Base-by-base conservation (phyloP, 306 rosid genomes). In the Neltuma alba region DNA sequence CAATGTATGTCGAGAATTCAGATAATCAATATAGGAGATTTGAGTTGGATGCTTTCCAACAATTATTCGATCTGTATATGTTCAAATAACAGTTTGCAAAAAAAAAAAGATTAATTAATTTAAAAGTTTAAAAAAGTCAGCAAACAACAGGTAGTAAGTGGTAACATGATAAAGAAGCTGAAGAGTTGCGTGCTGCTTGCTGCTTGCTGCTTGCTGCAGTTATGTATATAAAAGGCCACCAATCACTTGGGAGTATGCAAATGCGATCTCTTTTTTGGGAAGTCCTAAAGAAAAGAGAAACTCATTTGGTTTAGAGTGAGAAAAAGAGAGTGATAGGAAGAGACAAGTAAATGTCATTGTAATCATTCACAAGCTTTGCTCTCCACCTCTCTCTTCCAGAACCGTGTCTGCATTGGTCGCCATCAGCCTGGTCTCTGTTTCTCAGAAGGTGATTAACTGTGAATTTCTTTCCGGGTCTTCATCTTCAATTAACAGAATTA, bases 391-490 rank as follows among this genome's bases (percentile, higher is more conserved):
- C 3, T 0, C 18, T 44, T 16, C 69, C 54, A 47, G 20, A 68
- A 55, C 44, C 9, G 36, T 11, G 14, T 36, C 75, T 20, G 66
- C 58, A 50, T 60, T 40, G 58, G 27, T 48, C 18, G 60, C 62
- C 73, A n/a, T n/a, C n/a, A 67, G 87, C 79, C 77, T 61, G 11
- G 37, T 79, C 40, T 57, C 28, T 55, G 28, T 13, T 72, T 41
- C 47, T 25, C 71, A 66, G 55, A 82, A 65, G 61, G 61, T 54
- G 14, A n/a, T n/a, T 38, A 5, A 11, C 47, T 65, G 9, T 6
- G 28, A 66, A 20, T 55, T 38, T 58, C 31, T 18, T 66, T 65
- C 15, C 31, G 52, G 21, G n/a, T 62, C 18, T 71, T 47, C 20
- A 4, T 16, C 9, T 58, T 60, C 62, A 69, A 44, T n/a, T 52